A percentile compares a stretch with the other conserved stretches of the same genome.
phyloP scores from a whole-genome alignment of 768 basidiomycete genomes.

The Nidularia pulvinata region DNA sequence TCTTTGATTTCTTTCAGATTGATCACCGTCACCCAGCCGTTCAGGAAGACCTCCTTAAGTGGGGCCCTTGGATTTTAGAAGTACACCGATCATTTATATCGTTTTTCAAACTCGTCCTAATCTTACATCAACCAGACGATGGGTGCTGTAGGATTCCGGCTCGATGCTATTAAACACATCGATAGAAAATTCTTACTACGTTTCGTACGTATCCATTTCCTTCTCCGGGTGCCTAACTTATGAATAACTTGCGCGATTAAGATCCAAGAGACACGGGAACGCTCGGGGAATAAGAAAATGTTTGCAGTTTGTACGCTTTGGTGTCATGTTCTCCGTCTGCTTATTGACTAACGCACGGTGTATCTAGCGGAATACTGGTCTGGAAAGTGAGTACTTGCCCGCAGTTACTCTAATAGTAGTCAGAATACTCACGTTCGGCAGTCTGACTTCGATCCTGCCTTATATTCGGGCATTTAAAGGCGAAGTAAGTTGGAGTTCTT shows the following conservation, averaged over 20 bases:
- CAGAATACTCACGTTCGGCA: conserved; percentile 14
- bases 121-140: conserved; percentile 47
- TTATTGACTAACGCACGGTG: conserved; percentile 1
- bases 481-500: conserved; percentile 38
- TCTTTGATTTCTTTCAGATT: conserved; percentile 44
- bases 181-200: conserved; percentile 67
- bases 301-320: conserved; percentile 52
- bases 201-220: conserved; percentile 48
- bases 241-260: conserved; percentile 14
- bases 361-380: conserved; percentile 85
- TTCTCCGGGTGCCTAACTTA: background rate
- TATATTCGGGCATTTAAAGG: conserved; percentile 66
- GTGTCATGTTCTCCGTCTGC: background rate
- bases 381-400: conserved; percentile 43
- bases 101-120: background rate
- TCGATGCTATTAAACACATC: conserved; percentile 93
- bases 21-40: conserved; percentile 86
- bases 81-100: conserved; percentile 11
- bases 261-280: conserved; percentile 52
- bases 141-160: conserved; percentile 71
- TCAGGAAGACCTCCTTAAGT: conserved; percentile 66
- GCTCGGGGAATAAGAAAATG: conserved; percentile 41
- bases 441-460: conserved; percentile 48
- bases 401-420: background rate
- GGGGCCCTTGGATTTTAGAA: conserved; percentile 80